Conservation (phyloP, 345 rosid species). For the Limnanthes douglasii region DNA sequence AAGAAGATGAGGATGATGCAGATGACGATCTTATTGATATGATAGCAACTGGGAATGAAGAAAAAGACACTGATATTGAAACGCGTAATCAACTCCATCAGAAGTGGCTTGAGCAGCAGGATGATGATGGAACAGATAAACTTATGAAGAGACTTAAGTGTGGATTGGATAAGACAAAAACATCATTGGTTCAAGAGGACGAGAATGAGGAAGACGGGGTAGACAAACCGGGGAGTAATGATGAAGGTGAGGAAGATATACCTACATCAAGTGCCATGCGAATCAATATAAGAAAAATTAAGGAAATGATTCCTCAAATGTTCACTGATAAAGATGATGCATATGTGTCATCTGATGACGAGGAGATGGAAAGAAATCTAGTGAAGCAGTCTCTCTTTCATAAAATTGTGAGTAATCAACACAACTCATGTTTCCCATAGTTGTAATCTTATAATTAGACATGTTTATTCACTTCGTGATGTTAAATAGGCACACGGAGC, state of each 20-base stretch:
- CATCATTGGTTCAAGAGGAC: slow-evolving; percentile 25
- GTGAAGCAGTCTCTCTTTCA: slow-evolving; percentile 25
- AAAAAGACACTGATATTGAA: slow-evolving; percentile 55
- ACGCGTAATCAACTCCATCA: slow-evolving; percentile 84
- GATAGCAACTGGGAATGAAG: slow-evolving; percentile 58
- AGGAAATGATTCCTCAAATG: slow-evolving; percentile 81
- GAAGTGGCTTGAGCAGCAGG: slow-evolving; percentile 83
- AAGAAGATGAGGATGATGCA: slow-evolving; percentile 69
- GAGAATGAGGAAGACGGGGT: slow-evolving; percentile 27
- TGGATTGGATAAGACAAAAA: slow-evolving; percentile 28
- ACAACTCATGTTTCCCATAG: not conserved
- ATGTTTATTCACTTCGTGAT: slow-evolving; percentile 6
- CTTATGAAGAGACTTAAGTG: slow-evolving; percentile 59
- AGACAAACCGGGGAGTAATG: slow-evolving; percentile 23
- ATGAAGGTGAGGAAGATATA: slow-evolving; percentile 27
- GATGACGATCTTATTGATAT: slow-evolving; percentile 55
- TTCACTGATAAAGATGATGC: slow-evolving; percentile 74
- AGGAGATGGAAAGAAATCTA: slow-evolving; percentile 47
- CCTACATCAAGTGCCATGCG: slow-evolving; percentile 27
- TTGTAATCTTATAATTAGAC: slow-evolving; percentile 2
- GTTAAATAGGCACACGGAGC: slow-evolving; percentile 40
- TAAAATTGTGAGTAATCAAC: slow-evolving; percentile 47
- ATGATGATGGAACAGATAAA: slow-evolving; percentile 72
- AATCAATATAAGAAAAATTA: slow-evolving; percentile 49
- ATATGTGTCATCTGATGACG: slow-evolving; percentile 81